Base-by-base conservation (phyloP, 1,139 yeast genomes). In the Candida sp. region DNA sequence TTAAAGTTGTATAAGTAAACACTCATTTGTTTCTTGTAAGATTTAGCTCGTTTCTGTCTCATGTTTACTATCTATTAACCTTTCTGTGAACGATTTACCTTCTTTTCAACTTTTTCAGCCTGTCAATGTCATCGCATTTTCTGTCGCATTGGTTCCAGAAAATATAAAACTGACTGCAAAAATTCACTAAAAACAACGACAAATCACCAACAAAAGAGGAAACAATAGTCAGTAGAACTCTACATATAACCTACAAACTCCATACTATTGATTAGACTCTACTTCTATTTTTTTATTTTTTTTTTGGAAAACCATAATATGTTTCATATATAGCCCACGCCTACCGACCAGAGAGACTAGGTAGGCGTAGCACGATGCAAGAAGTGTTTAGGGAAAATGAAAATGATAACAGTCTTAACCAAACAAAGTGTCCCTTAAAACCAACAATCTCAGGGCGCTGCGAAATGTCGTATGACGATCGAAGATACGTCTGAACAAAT, bases 41-140 rank as follows among this genome's bases (percentile, higher is more conserved):
- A 77, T 64, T 93, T 93, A 43, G 97, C 96, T 64, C 99, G 78
- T 66, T 91, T 91, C 66, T 91, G 97, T 75, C 96, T 89, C 99
- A 93, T 93, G 45, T 45, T 64, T 32, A 19, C 5, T 35, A 9
- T 35, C n/a, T 35, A 35, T n/a, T n/a, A n/a, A n/a, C n/a, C n/a
- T n/a, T n/a, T n/a, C n/a, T n/a, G n/a, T n/a, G n/a, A n/a, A n/a
- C n/a, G n/a, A n/a, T n/a, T n/a, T n/a, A n/a, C n/a, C n/a, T n/a
- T n/a, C n/a, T n/a, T n/a, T n/a, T 25, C 9, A 6, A 25, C 29
- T 9, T 25, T 9, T 25, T 25, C 8, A 25, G 29, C 6, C 29
- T 9, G 8, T 25, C 9, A 6, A 25, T 25, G 8, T 25, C 29
- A 25, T 25, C 29, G 29, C 6, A 25, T 25, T 25, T 25, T 25